Conservation (phyloP, 345 rosid genomes). For the Triadica sebifera region DNA sequence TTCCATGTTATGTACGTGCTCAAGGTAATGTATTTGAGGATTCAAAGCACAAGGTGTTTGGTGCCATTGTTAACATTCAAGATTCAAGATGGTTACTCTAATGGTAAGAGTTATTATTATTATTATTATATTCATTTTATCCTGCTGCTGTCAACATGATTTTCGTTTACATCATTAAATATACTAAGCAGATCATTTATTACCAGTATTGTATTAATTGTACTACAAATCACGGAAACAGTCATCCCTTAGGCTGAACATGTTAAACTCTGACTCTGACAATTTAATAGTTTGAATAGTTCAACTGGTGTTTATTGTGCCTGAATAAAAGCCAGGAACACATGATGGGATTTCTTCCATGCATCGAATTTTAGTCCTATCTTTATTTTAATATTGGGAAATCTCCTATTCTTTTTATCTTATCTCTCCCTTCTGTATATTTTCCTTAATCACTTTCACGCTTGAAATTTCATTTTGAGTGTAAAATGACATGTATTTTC, state of each 20-base stretch:
- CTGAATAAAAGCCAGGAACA: no score
- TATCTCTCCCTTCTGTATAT: neutral
- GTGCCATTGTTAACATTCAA: constrained; percentile 42
- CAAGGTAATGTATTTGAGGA: constrained; percentile 34
- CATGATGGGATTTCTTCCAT: neutral
- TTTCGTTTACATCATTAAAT: no score
- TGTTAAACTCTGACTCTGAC: neutral
- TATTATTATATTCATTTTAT: neutral
- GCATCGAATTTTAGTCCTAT: neutral
- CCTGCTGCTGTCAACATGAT: neutral
- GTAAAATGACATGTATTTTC: neutral
- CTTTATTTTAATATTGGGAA: neutral
- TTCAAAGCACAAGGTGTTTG: constrained; percentile 33
- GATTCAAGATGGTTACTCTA: constrained; percentile 43
- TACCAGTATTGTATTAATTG: no score
- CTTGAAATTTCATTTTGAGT: neutral
- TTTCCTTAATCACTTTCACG: neutral
- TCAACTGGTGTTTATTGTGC: neutral
- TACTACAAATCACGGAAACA: neutral
- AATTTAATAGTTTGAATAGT: neutral
- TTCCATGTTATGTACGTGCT: constrained; percentile 56
- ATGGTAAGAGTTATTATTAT: constrained; percentile 37
- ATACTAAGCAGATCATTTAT: no score
- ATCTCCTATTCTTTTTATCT: neutral
- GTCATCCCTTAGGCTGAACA: neutral